Percentiles rank a stretch among this genome's conserved stretches.
These are phyloP conservation scores for Saccharomycopsis sp. DNA, from an alignment of 805 yeast species.

Conservation along the genomic window DNA sequence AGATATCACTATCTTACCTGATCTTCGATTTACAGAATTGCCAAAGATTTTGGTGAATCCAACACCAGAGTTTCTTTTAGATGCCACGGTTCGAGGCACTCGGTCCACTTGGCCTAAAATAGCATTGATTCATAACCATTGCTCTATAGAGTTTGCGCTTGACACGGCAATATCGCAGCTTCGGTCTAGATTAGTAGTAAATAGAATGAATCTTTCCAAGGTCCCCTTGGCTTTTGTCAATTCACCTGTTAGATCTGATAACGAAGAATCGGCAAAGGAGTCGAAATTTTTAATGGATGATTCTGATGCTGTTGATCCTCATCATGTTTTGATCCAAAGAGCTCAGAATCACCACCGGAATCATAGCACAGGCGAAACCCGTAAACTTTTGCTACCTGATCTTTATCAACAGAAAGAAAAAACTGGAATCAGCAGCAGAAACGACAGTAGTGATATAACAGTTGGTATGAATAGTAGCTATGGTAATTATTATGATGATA, in stretches of 20 bases:
- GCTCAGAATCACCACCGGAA: background rate
- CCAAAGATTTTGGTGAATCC: constrained; percentile 72
- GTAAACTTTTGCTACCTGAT: background rate
- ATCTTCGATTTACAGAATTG: constrained; percentile 52
- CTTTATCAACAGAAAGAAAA: background rate
- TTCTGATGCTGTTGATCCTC: background rate
- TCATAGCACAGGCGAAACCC: background rate
- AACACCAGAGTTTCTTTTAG: constrained; percentile 62
- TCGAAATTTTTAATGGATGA: background rate
- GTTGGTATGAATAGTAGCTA: background rate
- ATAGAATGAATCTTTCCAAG: background rate
- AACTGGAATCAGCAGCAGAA: too few relatives aligned
- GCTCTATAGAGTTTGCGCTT: constrained; percentile 81
- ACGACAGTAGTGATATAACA: background rate
- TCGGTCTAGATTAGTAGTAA: constrained; percentile 9
- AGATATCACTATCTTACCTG: constrained; percentile 88
- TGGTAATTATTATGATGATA: background rate
- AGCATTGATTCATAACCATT: constrained; percentile 79
- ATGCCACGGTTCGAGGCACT: constrained; percentile 74
- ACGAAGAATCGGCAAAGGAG: background rate
- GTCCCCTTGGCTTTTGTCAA: constrained; percentile 14
- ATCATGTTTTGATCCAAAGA: background rate
- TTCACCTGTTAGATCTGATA: constrained; percentile 12
- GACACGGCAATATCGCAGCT: constrained; percentile 57
- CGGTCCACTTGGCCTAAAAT: constrained; percentile 92